phyloP scores from a whole-genome alignment of 768 basidiomycete genomes.

The Leucosporidium creatinivorum region DNA sequence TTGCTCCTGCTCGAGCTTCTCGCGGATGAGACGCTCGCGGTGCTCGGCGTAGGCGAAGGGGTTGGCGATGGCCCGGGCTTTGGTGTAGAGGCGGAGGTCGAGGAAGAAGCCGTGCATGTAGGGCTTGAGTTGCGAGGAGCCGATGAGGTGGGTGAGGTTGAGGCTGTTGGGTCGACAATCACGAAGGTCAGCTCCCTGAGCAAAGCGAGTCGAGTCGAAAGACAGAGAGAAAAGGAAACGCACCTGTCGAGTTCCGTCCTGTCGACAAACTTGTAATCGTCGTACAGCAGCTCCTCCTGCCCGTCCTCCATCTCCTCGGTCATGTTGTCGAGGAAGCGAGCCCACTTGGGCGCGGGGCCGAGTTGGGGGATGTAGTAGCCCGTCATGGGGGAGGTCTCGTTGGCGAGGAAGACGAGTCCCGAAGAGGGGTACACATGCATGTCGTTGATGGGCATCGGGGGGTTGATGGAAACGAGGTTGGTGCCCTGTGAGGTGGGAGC shows the following conservation, averaged over 20 bases:
- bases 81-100: conserved; percentile 89
- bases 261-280: conserved; percentile 97
- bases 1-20: conserved; percentile 87
- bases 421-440: conserved; percentile 82
- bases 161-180: conserved; percentile 50
- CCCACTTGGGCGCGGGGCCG: conserved; percentile 94
- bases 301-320: conserved; percentile 95
- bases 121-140: conserved; percentile 90
- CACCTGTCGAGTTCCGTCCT: conserved; percentile 74
- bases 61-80: conserved; percentile 90
- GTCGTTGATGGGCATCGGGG: conserved; percentile 79
- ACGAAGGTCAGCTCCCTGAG: background rate
- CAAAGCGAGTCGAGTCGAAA: background rate
- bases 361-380: conserved; percentile 92
- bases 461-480: conserved; percentile 89
- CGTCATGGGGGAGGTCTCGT: conserved; percentile 93
- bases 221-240: conserved; percentile 39
- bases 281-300: conserved; percentile 65
- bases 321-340: conserved; percentile 93
- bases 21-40: conserved; percentile 74
- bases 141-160: conserved; percentile 88
- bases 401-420: conserved; percentile 82
- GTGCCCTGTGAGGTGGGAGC: conserved; percentile 49
- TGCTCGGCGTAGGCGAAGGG: conserved; percentile 93
- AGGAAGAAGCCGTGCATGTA: conserved; percentile 99